Base-by-base conservation (phyloP, 2,329 filamentous ascomycete genomes). In the Rutstroemia sp. region DNA sequence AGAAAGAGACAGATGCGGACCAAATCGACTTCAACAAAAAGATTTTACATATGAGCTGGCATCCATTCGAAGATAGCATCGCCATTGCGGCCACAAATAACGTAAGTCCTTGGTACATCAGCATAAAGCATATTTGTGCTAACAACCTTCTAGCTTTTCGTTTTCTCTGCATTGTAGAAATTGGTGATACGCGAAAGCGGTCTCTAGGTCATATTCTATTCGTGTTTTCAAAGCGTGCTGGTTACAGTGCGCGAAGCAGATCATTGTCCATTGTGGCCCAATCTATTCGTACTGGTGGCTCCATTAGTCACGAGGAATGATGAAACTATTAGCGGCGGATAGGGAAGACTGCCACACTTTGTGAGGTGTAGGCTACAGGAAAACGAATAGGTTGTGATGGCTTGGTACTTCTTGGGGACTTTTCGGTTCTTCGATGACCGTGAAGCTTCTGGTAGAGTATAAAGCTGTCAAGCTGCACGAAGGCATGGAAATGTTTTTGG, bases 1-100 rank as follows among this genome's bases (percentile, higher is more conserved):
- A 92, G 69, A 97, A 96, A 77, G 94, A 99, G 78, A 99, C 94
- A 53, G 94, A 99, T 73, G 94, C 94, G 58, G 92, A 99, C 73
- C 92, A 97, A 77, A 97, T 97, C 73, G 94, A 99, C 74, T 99
- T 97, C 75, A 97, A 97, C 81, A 99, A 97, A 83, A 99, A 99
- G 83, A 99, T 99, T 68, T 73, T 99, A 71, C 94, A 99, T 73
- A 99, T 99, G 94, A 97, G 92, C 76, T 99, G 94, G 94, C 94
- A 99, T 84, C 94, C 94, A 49, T 96, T 95, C 69, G 94, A 99
- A 75, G 92, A 99, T 76, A 97, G 92, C 77, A 99, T 99, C 75
- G 94, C 94, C 57, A 99, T 99, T 78, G 94, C 94, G 66, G 94
- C 94, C 59, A 99, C 94, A 63, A 99, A 99, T 80, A 99, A 99